Evolutionary conservation across 768 basidiomycete species (phyloP), one percentile per base, ranked within the genome.

Genomic region (Rhizopogon sp.): DNA sequence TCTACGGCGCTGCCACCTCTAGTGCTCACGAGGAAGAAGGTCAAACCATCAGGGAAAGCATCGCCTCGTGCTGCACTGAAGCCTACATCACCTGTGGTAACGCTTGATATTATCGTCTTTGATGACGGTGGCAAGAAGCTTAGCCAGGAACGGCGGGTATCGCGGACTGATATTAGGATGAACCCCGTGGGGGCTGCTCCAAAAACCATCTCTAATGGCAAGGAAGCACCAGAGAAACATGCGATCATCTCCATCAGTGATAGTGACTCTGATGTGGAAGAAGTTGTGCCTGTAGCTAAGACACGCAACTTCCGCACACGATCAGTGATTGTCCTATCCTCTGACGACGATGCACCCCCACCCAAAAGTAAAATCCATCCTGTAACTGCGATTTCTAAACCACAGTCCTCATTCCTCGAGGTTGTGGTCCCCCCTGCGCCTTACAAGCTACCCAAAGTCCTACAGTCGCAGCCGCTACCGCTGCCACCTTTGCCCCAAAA

Each of bases 81-180:
- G 64, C 70, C 76, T 6, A 70, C 72, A 40, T 72, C 77, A 1
- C 79, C 82, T 1, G 66, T 80, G 17, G 76, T 89, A 11, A 76
- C 83, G 40, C 72, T 89, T 49, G 85, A 90, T 44, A 90, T 91
- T 50, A 71, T 84, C 39, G 72, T 87, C 37, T 53, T 90, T 22
- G 88, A 91, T 64, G 76, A 79, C 31, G 64, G 72, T 31, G 89
- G 89, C 11, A 74, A 67, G 49, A 79, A 73, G 35, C 56, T 90
- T 43, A 79, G 76, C 53, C 77, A 81, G 62, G 89, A 90, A 66
- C 72, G 77, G 56, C 74, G 89, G 53, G 72, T 82, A 9, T 82
- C 83, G 4, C 72, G 76, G 44, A 70, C 76, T 16, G 72, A 76
- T 50, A 58, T 77, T 4, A 71, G 72, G 41, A 55, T 68, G 22